A percentile compares a stretch with the other conserved stretches of the same genome.
Conservation (phyloP, 129 eudicot species). For the Calendula officinalis region DNA sequence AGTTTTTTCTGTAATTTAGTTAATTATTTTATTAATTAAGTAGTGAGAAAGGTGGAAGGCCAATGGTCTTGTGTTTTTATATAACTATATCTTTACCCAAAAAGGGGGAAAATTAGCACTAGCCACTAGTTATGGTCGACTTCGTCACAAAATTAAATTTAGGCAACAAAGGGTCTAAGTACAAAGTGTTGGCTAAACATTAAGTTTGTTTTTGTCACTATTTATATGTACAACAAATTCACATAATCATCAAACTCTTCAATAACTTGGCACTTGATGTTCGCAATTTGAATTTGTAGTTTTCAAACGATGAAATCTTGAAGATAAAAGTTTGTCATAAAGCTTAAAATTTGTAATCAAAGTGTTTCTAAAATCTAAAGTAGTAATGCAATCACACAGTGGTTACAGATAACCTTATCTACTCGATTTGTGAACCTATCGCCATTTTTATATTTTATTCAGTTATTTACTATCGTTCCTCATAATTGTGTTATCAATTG, state of each 20-base stretch:
- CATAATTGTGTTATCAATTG: background rate
- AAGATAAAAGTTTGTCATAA: too few relatives aligned
- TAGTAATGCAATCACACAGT: background rate
- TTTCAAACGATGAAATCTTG: too few relatives aligned
- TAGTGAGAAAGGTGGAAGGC: conserved; percentile 1
- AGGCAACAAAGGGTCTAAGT: background rate
- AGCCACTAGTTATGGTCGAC: conserved; percentile 18
- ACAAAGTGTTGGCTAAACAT: background rate
- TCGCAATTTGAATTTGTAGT: background rate
- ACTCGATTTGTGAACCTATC: conserved; percentile 15
- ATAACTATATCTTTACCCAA: background rate
- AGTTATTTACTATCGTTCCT: background rate
- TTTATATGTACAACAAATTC: background rate
- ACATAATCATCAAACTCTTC: too few relatives aligned
- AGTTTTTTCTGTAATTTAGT: background rate
- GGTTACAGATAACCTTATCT: conserved; percentile 2
- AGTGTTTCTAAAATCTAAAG: too few relatives aligned
- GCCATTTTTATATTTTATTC: background rate
- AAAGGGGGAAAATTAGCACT: background rate
- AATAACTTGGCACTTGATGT: too few relatives aligned
- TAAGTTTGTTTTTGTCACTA: background rate
- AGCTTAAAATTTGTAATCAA: too few relatives aligned
- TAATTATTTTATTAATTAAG: background rate
- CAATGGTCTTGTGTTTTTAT: background rate
- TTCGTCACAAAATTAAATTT: background rate